Evolutionary conservation across 1,139 yeast genomes (phyloP).

Genomic region (Diutina ranongensis): DNA sequence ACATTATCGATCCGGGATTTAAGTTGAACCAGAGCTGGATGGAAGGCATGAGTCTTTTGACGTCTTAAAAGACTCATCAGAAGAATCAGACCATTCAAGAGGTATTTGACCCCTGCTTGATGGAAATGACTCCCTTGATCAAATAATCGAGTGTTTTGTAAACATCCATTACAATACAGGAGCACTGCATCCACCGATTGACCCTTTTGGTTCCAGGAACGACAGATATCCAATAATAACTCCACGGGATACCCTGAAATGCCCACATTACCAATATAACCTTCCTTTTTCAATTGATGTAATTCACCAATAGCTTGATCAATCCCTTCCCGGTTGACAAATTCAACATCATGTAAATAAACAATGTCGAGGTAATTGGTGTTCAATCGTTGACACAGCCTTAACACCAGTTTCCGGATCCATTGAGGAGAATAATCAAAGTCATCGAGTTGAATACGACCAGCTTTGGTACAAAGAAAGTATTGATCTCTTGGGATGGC

Average conservation of each 20-base stretch:
- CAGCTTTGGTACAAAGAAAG: constrained; percentile 78
- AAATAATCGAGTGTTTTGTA: constrained; percentile 59
- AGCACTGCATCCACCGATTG: constrained; percentile 56
- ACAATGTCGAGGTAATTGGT: constrained; percentile 69
- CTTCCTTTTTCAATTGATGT: constrained; percentile 47
- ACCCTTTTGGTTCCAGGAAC: constrained; percentile 15
- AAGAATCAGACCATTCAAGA: constrained; percentile 75
- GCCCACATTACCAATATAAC: constrained; percentile 57
- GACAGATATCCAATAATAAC: constrained; percentile 42
- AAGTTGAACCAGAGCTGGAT: constrained; percentile 64
- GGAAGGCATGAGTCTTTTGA: constrained; percentile 59
- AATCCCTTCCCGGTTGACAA: constrained; percentile 44
- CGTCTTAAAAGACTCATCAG: constrained; percentile 79
- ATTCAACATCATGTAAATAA: constrained; percentile 84
- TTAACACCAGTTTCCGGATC: constrained; percentile 48
- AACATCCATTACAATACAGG: constrained; percentile 72
- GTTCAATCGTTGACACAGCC: constrained; percentile 55
- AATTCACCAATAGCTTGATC: constrained; percentile 55
- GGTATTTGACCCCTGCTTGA: constrained; percentile 36
- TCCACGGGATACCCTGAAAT: constrained; percentile 82
- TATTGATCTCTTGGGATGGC: constrained; percentile 44
- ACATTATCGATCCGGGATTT: constrained; percentile 42
- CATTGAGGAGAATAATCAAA: constrained; percentile 62
- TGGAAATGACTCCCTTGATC: constrained; percentile 39
- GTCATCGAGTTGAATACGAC: constrained; percentile 53